Evolutionary conservation across 1,284 basidiomycete genomes (phyloP).

Genomic region (Apiotrichum gracile): DNA sequence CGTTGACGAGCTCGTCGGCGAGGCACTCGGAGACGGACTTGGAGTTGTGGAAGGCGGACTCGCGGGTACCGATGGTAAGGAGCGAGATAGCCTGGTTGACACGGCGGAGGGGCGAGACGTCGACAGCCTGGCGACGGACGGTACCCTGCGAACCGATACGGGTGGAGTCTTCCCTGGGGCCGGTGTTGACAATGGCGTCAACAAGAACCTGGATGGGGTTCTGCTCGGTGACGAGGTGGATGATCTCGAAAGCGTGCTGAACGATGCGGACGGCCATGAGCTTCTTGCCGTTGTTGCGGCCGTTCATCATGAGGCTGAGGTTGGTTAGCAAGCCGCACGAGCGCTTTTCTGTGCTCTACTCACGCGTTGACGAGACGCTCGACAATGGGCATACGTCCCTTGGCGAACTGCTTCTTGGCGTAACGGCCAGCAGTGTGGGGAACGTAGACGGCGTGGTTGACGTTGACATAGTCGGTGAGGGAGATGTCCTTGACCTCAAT

Average conservation of each 20-base stretch:
- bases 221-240: conserved; percentile 99
- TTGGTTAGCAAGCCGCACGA: neutral
- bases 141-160: conserved; percentile 99
- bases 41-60: conserved; percentile 99
- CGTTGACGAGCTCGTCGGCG: conserved; percentile 99
- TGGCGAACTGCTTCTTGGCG: conserved; percentile 99
- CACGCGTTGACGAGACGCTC: conserved; percentile 98
- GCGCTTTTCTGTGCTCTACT: conserved; percentile 31
- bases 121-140: conserved; percentile 98
- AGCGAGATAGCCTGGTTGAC: conserved; percentile 98
- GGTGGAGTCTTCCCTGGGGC: conserved; percentile 98
- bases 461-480: conserved; percentile 97
- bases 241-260: conserved; percentile 99
- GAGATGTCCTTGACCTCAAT: conserved; percentile 99
- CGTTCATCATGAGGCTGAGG: conserved; percentile 96
- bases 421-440: conserved; percentile 99
- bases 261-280: conserved; percentile 99
- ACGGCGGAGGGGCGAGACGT: conserved; percentile 95
- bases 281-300: conserved; percentile 99
- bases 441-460: conserved; percentile 95
- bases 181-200: conserved; percentile 99
- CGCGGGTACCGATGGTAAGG: conserved; percentile 93
- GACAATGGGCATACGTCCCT: conserved; percentile 99
- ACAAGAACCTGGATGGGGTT: conserved; percentile 98
- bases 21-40: conserved; percentile 99